A percentile compares a stretch with the other conserved stretches of the same genome.
Evolutionary conservation across 2,329 filamentous ascomycete species (phyloP).

Genomic region (Curvularia sp.): DNA sequence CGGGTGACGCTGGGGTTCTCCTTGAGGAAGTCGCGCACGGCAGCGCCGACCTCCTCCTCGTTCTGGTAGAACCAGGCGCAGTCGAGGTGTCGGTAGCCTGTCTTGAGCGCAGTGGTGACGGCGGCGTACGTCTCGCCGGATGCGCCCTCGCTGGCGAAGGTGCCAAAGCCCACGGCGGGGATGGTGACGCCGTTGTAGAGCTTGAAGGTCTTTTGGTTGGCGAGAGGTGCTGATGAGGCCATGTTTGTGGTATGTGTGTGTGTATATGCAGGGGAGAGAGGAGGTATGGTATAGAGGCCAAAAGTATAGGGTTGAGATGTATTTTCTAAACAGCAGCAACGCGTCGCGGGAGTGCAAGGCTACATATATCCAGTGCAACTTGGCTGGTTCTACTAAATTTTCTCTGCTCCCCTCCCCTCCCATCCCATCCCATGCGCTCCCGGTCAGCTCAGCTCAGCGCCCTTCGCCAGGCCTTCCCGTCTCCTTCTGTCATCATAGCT

Average conservation of each 20-base stretch:
- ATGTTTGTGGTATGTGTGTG: conserved; percentile 28
- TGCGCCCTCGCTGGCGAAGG: conserved; percentile 74
- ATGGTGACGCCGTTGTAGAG: conserved; percentile 68
- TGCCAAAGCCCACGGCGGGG: conserved; percentile 74
- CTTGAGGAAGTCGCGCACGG: conserved; percentile 66
- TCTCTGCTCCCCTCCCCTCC: neutral
- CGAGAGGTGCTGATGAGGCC: conserved; percentile 36
- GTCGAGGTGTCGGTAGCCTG: conserved; percentile 71
- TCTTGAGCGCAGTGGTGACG: conserved; percentile 64
- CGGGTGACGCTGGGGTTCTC: conserved; percentile 63
- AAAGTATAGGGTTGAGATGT: neutral
- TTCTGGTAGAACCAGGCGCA: conserved; percentile 76
- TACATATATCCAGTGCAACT: conserved; percentile 14
- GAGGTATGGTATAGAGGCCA: neutral
- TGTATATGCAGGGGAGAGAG: neutral
- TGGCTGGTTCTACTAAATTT: conserved; percentile 6
- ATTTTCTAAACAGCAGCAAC: conserved; percentile 1
- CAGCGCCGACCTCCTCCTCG: conserved; percentile 72
- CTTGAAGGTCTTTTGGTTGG: conserved; percentile 56
- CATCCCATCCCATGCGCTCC: too few relatives aligned
- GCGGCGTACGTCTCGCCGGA: conserved; percentile 62
- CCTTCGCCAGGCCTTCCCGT: too few relatives aligned
- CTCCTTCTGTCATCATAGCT: conserved; percentile 24
- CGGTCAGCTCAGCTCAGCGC: too few relatives aligned
- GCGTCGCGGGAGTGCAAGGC: conserved; percentile 8